phyloP scores from a whole-genome alignment of 768 basidiomycete species.

The Termitomyces sp. region DNA sequence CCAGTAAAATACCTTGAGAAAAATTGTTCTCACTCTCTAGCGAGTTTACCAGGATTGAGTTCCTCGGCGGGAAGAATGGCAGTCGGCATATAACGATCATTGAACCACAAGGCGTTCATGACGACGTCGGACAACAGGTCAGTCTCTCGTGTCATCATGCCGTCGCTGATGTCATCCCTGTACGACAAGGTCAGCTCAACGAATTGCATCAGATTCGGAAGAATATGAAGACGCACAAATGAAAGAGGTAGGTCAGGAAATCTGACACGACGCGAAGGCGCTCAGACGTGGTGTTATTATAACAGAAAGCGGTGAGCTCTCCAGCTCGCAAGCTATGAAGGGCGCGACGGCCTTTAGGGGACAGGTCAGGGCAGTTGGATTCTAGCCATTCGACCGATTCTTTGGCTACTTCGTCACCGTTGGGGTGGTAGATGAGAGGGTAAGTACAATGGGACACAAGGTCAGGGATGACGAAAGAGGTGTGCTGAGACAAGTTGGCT shows the following conservation, averaged over 20 bases:
- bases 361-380: conserved; percentile 39
- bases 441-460: conserved; percentile 49
- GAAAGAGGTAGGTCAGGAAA: conserved; percentile 61
- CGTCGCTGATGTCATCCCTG: conserved; percentile 73
- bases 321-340: conserved; percentile 60
- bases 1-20: conserved; percentile 1
- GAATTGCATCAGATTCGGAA: not conserved
- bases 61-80: conserved; percentile 31
- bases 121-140: conserved; percentile 56
- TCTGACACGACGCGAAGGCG: conserved; percentile 63
- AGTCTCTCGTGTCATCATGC: conserved; percentile 65
- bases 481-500: not conserved
- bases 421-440: conserved; percentile 35
- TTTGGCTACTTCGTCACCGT: conserved; percentile 41
- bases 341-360: conserved; percentile 36
- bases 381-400: conserved; percentile 49
- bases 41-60: conserved; percentile 55
- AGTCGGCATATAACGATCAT: conserved; percentile 46
- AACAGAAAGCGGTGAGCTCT: conserved; percentile 62
- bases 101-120: conserved; percentile 66
- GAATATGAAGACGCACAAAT: conserved; percentile 33
- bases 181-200: conserved; percentile 2
- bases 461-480: conserved; percentile 46
- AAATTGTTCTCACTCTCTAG: conserved; percentile 53
- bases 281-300: conserved; percentile 48